Base-by-base conservation (phyloP, 1,284 basidiomycete genomes). In the Marasmius tenuissimus region DNA sequence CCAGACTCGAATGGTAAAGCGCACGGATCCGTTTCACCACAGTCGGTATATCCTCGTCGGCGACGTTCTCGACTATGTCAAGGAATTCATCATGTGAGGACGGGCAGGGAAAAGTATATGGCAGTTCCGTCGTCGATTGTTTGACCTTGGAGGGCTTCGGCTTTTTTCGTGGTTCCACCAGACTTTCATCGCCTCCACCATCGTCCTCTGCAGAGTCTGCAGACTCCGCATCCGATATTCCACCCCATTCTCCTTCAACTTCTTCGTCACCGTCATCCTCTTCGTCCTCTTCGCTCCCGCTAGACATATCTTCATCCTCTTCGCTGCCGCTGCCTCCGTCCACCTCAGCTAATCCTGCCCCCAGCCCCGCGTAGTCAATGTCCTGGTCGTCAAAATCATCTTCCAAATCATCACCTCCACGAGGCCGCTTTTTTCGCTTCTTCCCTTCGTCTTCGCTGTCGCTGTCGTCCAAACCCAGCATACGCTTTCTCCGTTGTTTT, bases 81-180 rank as follows among this genome's bases (percentile, higher is more conserved):
- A 98, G 83, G 66, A 99, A 92, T 65, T 97, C 94, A 55, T 93
- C 92, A 67, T 98, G 94, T 2, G 81, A 88, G 6, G 84, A 74
- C 0, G 97, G 97, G 70, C 95, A 97, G 33, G 92, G 82, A 75
- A 98, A 99, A 0, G 93, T 98, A 74, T 86, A 99, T 0, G 97
- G 96, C 1, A 98, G 81, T 65, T 94, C 92, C 61, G 85, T 82
- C 20, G 63, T 66, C 5, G 66, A 27, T 65, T 67, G 34, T 5
- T 52, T 27, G 47, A 16, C 47, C 39, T 68, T 66, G 38, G 67
- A 67, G 39, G 69, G 64, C 63, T 75, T 73, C 20, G 67, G 62
- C 47, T 74, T 76, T 59, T 67, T 77, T 12, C 64, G 59, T n/a
- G 69, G 63, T 10, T 69, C 66, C 18, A 76, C 73, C 39, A 80